phyloP scores from a whole-genome alignment of 1,139 yeast species.

The Debaryomyces robertsiae region DNA sequence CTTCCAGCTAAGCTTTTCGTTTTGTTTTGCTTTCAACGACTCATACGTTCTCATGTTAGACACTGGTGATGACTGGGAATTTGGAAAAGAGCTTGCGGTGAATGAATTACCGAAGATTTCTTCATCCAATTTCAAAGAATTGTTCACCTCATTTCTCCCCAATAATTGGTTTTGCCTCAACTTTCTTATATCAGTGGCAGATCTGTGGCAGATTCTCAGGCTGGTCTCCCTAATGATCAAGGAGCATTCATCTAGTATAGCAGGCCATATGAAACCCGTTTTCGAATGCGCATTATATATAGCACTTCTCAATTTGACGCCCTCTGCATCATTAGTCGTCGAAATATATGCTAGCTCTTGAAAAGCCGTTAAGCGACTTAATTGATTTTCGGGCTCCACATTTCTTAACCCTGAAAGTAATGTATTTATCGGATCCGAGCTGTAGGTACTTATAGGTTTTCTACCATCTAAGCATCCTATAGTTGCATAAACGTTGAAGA shows the following conservation, averaged over 20 bases:
- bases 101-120: slow-evolving; percentile 16
- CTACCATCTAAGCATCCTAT: slow-evolving; percentile 82
- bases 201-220: slow-evolving; percentile 41
- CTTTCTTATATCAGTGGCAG: slow-evolving; percentile 33
- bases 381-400: slow-evolving; percentile 46
- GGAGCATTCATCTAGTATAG: slow-evolving; percentile 61
- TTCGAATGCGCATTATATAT: slow-evolving; percentile 55
- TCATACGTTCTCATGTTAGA: slow-evolving; percentile 10
- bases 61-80: slow-evolving; percentile 4
- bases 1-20: neutral
- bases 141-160: slow-evolving; percentile 9
- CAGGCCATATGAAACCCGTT: slow-evolving; percentile 55
- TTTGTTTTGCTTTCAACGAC: neutral
- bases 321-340: slow-evolving; percentile 48
- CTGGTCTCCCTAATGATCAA: slow-evolving; percentile 52
- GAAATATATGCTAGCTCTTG: slow-evolving; percentile 71
- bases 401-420: slow-evolving; percentile 70
- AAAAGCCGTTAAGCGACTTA: slow-evolving; percentile 68
- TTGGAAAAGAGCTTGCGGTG: slow-evolving; percentile 14
- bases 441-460: slow-evolving; percentile 65
- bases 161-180: slow-evolving; percentile 24
- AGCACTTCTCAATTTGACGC: slow-evolving; percentile 48
- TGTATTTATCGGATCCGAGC: slow-evolving; percentile 74
- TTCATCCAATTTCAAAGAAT: slow-evolving; percentile 5
- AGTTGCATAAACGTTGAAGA: slow-evolving; percentile 73